Evolutionary conservation across 1,284 basidiomycete species (phyloP), one percentile per base, ranked within the genome.

Genomic region (Cutaneotrichosporon cutaneum): DNA sequence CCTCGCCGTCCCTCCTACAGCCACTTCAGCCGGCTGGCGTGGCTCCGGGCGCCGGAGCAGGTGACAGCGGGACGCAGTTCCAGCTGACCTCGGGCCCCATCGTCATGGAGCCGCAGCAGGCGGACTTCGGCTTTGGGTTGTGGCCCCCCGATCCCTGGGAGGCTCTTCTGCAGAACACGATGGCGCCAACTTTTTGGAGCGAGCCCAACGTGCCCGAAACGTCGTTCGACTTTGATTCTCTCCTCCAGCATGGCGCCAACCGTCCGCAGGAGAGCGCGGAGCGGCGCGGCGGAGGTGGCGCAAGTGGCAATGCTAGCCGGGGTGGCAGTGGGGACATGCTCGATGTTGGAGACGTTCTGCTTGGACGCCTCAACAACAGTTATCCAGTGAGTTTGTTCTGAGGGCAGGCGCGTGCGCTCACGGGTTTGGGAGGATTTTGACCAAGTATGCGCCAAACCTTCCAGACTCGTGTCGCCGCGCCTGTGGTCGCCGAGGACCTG

Each of bases 101-200:
- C 36, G 55, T 50, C 2, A 51, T 60, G 27, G 62, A 63, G 35
- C 26, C 55, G 6, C 56, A 52, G 36, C 32, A 48, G 14, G 50
- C 59, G 13, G 64, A 63, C 32, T 61, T 62, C 26, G 64, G 64
- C 8, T 63, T 56, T 36, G 62, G 60, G 30, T 54, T 62, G 2
- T 66, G 64, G 57, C 67, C 58, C 2, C 60, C 63, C 13, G 65
- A 66, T 18, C 59, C 67, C 3, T 69, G 68, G 69, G 69, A 69
- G 33, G 59, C 51, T 18, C 50, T 66, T 21, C 32, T 69, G 47
- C 58, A 62, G n/a, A 66, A 69, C 32, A 45, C 61, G 2, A 35
- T 69, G 11, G 56, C 54, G 7, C 62, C 58, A 18, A 26, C 54
- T 22, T 52, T 62, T 21, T 61, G 59, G 59, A 60, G 58, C 52